Conservation (phyloP, 1,284 basidiomycete genomes). For the Austroboletus novae-zelandiae region DNA sequence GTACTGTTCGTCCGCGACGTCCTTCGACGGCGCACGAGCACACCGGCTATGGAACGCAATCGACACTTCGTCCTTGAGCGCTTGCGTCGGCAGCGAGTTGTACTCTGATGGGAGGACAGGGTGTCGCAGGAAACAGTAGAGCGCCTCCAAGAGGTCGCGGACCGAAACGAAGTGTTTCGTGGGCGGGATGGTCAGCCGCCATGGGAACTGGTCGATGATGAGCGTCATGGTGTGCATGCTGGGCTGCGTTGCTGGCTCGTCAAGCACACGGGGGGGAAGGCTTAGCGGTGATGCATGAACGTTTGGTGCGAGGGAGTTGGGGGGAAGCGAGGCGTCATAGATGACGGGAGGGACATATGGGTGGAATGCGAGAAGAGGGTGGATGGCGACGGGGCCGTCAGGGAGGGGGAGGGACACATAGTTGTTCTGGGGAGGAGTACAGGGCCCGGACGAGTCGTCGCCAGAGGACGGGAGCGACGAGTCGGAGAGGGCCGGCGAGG, state of each 20-base stretch:
- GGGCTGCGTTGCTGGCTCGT: conserved; percentile 38
- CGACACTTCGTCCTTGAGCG: conserved; percentile 36
- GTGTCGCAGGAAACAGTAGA: conserved; percentile 38
- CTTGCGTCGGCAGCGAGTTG: conserved; percentile 32
- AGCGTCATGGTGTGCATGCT: conserved; percentile 30
- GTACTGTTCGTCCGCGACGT: conserved; percentile 27
- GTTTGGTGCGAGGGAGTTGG: conserved; percentile 28
- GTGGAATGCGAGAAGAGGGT: conserved; percentile 42
- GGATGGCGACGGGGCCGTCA: conserved; percentile 36
- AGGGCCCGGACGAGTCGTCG: conserved; percentile 32
- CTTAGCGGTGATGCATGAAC: conserved; percentile 26
- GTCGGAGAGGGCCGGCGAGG: conserved; percentile 40
- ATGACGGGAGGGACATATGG: conserved; percentile 37
- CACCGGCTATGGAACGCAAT: conserved; percentile 44
- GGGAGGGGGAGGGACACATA: conserved; percentile 24
- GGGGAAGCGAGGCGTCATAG: conserved; percentile 37
- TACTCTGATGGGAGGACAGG: conserved; percentile 42
- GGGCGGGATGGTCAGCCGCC: conserved; percentile 32
- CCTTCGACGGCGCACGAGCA: conserved; percentile 16
- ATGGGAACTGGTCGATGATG: conserved; percentile 32
- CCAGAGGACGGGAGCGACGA: conserved; percentile 41
- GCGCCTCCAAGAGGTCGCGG: conserved; percentile 35
- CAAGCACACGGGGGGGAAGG: conserved; percentile 25
- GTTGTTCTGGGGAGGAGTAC: conserved; percentile 34
- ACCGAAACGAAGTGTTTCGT: conserved; percentile 34